Percentiles rank a stretch among this genome's conserved stretches.
Evolutionary conservation across 2,329 filamentous ascomycete species (phyloP).

Genomic region (Penicillium sp.): DNA sequence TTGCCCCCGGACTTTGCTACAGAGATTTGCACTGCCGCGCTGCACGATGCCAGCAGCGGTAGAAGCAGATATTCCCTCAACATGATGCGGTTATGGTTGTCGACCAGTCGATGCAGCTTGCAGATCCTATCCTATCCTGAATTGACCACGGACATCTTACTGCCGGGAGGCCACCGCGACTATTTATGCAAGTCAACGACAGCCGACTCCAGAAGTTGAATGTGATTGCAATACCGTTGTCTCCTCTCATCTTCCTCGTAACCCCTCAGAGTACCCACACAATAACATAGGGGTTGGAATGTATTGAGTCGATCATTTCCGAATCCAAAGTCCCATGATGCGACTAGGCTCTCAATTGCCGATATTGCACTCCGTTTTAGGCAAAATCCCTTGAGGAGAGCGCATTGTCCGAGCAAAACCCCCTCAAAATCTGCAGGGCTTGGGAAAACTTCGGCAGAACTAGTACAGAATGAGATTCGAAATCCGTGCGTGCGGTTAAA

Average conservation of each 20-base stretch:
- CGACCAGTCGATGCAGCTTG: slow-evolving; percentile 1
- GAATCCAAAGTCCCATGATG: background rate
- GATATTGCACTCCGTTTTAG: slow-evolving; percentile 7
- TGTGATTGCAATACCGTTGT: no score
- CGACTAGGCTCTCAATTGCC: background rate
- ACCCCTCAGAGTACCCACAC: slow-evolving; percentile 1
- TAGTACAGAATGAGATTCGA: no score
- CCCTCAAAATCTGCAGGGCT: background rate
- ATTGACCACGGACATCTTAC: background rate
- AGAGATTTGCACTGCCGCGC: slow-evolving; percentile 27
- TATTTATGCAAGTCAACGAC: slow-evolving; percentile 6
- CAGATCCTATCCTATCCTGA: slow-evolving; percentile 11
- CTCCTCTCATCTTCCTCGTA: background rate
- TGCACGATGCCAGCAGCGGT: slow-evolving; percentile 25
- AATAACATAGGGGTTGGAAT: background rate
- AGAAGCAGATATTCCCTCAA: slow-evolving; percentile 24
- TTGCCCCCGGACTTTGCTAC: slow-evolving; percentile 32
- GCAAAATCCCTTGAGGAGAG: slow-evolving; percentile 19
- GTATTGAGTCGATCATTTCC: slow-evolving; percentile 8
- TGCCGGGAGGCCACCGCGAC: background rate
- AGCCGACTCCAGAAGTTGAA: no score
- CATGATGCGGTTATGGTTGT: slow-evolving; percentile 10
- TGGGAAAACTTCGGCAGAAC: slow-evolving; percentile 13
- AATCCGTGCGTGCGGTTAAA: no score
- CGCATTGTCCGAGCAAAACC: background rate